Percentiles rank a stretch among this genome's conserved stretches.
These are phyloP conservation scores for Sequoiadendron giganteum DNA, from an alignment of 75 land plant genomes.

Conservation along the genomic window DNA sequence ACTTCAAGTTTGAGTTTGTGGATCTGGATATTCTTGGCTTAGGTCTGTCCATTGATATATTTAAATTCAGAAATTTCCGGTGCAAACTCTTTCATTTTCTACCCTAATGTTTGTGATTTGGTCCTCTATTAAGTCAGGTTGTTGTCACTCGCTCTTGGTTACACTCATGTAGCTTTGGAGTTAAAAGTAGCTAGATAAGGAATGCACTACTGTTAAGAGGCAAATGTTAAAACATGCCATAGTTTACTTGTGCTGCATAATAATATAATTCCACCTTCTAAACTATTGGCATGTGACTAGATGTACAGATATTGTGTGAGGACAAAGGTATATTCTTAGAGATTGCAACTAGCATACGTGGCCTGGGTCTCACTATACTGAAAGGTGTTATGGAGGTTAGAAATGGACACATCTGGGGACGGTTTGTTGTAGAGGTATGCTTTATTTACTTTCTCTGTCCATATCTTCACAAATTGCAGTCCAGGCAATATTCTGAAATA, in stretches of 20 bases:
- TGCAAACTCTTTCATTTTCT: neutral
- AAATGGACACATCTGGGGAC: slow-evolving; percentile 64
- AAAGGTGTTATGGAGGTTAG: slow-evolving; percentile 78
- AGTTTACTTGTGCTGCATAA: neutral
- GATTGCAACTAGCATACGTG: slow-evolving; percentile 68
- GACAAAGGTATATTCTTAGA: slow-evolving; percentile 71
- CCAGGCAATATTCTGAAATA: neutral
- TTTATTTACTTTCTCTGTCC: neutral
- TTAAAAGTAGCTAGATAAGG: neutral
- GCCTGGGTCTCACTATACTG: slow-evolving; percentile 69
- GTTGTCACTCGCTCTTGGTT: neutral
- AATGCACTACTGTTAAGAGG: neutral
- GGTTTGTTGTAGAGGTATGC: slow-evolving; percentile 74
- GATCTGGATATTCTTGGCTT: neutral
- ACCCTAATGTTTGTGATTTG: neutral
- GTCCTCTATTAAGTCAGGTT: neutral
- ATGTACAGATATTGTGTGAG: slow-evolving; percentile 76
- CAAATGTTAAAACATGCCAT: neutral
- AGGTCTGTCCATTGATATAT: neutral
- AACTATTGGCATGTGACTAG: neutral
- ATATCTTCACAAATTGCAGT: neutral
- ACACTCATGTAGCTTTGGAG: neutral
- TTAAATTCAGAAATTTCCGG: neutral
- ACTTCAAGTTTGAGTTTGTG: neutral
- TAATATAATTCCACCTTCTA: neutral